Evolutionary conservation across 805 yeast species (phyloP).

Genomic region (Sungouiella thailandica): DNA sequence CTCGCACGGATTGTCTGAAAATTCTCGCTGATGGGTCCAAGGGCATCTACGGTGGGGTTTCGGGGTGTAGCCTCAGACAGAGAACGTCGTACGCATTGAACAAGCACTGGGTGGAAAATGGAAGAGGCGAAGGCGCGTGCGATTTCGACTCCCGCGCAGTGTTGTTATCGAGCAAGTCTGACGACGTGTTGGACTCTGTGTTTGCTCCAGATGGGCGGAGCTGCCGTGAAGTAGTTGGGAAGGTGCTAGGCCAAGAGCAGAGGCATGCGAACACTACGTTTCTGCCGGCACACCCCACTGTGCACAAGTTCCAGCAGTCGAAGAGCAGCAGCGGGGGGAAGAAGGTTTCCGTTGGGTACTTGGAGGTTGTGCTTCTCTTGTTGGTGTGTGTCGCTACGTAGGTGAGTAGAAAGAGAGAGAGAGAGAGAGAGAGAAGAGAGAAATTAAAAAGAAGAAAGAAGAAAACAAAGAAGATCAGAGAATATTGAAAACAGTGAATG

Average conservation of each 20-base stretch:
- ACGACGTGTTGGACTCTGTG: slow-evolving; percentile 13
- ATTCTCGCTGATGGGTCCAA: slow-evolving; percentile 28
- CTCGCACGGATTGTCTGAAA: slow-evolving; percentile 33
- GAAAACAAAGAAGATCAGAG: no score
- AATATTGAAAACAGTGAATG: no score
- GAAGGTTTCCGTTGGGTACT: background rate
- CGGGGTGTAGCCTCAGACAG: slow-evolving; percentile 36
- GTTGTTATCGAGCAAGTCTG: slow-evolving; percentile 16
- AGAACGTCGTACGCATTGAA: slow-evolving; percentile 38
- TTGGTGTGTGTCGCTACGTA: slow-evolving; percentile 10
- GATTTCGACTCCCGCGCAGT: slow-evolving; percentile 21
- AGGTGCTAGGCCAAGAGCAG: background rate
- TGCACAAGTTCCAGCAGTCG: no score
- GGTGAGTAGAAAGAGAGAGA: no score
- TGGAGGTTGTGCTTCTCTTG: slow-evolving; percentile 2
- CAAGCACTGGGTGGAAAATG: slow-evolving; percentile 24
- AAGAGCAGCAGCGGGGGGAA: no score
- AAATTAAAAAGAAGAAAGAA: no score
- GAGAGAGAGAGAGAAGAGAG: no score
- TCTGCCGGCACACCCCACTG: no score
- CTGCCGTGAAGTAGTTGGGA: slow-evolving; percentile 18
- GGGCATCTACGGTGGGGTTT: slow-evolving; percentile 40
- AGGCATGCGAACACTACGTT: no score
- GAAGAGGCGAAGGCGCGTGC: slow-evolving; percentile 17
- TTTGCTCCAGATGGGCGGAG: slow-evolving; percentile 22